Evolutionary conservation across 768 basidiomycete genomes (phyloP), one percentile per base, ranked within the genome.

Genomic region (Mycena latifolia): DNA sequence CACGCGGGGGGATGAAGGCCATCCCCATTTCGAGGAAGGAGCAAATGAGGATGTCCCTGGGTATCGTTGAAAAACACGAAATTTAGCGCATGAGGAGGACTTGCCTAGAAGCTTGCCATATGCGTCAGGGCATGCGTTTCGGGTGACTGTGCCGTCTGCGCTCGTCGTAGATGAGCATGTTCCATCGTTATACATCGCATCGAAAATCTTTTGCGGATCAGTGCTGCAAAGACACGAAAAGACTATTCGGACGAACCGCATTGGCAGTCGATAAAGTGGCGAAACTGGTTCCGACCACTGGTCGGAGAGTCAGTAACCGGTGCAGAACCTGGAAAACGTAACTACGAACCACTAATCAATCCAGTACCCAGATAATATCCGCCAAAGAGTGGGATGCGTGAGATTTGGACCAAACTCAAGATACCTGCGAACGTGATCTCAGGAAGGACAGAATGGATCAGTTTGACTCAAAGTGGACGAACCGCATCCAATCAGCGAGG

Each of bases 301-400:
- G 37, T 39, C n/a, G n/a, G 33, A 35, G 33, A 35, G 33, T 35
- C 33, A 35, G 33, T 35, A 7, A 14, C 37, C 37, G 10, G 37
- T 17, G 3, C 17, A 39, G 37, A 18, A 39, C 15, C 37, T 12
- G 10, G 15, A 39, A 39, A 10, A 11, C 5, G 31, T 5, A 6
- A 11, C 6, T 17, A 15, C 37, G 11, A 5, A 39, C 37, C 37
- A 9, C 88, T 89, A 59, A 95, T 82, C 22, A 95, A 77, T 0
- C 94, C 94, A n/a, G 92, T 93, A 3, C 92, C 92, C 20, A 94
- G 81, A 66, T 88, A 88, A 71, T 92, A 93, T 1, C 86, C 82
- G 17, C 80, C 76, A 66, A 86, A 89, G 1, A 94, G 80, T 39
- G 77, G 83, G 45, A 92, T 69, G 2, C 91, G 81, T 3, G 91